phyloP scores from a whole-genome alignment of 108 stramenopile genomes.

The Craspedostauros australis region DNA sequence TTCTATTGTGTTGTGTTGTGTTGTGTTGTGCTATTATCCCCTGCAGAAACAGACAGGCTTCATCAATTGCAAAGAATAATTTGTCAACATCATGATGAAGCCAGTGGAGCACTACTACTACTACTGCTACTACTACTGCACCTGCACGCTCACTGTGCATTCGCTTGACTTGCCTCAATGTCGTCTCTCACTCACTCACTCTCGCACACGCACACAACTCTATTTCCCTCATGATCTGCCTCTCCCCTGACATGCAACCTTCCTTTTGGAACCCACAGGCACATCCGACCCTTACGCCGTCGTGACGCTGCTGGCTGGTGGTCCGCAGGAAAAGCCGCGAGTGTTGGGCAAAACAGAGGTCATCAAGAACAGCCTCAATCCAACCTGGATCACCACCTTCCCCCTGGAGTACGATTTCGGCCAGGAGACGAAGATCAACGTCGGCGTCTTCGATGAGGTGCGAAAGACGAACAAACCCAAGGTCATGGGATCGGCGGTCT shows the following conservation, averaged over 20 bases:
- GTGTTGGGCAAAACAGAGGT: slow-evolving; percentile 75
- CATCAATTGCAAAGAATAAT: no score
- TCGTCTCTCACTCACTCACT: not conserved
- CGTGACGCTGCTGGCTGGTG: slow-evolving; percentile 48
- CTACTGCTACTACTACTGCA: no score
- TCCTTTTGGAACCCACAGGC: slow-evolving; percentile 37
- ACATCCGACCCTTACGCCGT: slow-evolving; percentile 77
- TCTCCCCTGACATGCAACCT: not conserved
- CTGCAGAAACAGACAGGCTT: no score
- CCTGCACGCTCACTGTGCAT: no score
- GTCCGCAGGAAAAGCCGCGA: slow-evolving; percentile 32
- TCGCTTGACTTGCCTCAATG: not conserved
- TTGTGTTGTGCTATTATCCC: no score
- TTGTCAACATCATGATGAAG: no score
- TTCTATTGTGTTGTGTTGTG: no score
- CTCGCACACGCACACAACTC: not conserved
- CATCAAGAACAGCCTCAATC: slow-evolving; percentile 60
- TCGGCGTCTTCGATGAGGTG: slow-evolving; percentile 46
- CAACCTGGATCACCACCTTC: slow-evolving; percentile 53
- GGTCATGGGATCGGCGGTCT: slow-evolving; percentile 52
- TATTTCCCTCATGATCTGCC: not conserved
- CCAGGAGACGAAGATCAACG: slow-evolving; percentile 37
- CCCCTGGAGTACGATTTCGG: slow-evolving; percentile 58
- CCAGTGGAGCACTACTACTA: no score
- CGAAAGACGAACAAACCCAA: slow-evolving; percentile 25